Evolutionary conservation across 2,329 filamentous ascomycete genomes (phyloP), one percentile per base, ranked within the genome.

Genomic region (Albophoma yamanashiensis): DNA sequence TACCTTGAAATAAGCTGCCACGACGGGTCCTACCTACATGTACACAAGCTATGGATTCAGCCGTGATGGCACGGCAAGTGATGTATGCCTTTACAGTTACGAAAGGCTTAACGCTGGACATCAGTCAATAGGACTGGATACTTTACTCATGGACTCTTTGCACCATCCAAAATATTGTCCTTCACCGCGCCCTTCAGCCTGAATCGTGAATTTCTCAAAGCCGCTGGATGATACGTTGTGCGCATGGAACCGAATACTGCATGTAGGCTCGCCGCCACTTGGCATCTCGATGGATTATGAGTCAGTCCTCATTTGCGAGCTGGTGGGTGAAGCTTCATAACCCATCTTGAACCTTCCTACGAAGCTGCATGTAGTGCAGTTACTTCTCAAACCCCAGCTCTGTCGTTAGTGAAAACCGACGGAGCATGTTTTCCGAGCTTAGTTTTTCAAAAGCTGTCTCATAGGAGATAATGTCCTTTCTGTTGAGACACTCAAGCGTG

Each of bases 261-360:
- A n/a, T n/a, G n/a, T 31, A 31, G 80, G 80, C 20, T 64, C 82
- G 1, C 64, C 82, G 22, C 73, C 75, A 4, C 70, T 82, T 7
- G 80, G 79, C 38, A 81, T 78, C 5, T 81, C 78, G 0, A 79
- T 82, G 77, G 80, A 82, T 68, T 77, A 73, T 65, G 80, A 83
- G 71, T 80, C 79, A 9, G 65, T 72, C 3, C 71, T 71, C 14
- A 77, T 78, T 11, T 74, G 79, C 2, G 67, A 67, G 31, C 75
- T 76, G 52, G 79, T 17, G 79, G 77, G 69, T 82, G 80, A 80
- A 75, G 82, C 61, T 76, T 76, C 39, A 72, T 73, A 52, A 68
- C 74, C 0, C 71, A 75, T 57, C 71, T 79, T 11, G 63, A 66
- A 2, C 71, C 76, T 5, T 80, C 80, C 62, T 71, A 73, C 45